Percentiles rank a stretch among this genome's conserved stretches.
Evolutionary conservation across 192 early-diverging fungal genomes (phyloP).

Genomic region (Entomortierella lignicola): DNA sequence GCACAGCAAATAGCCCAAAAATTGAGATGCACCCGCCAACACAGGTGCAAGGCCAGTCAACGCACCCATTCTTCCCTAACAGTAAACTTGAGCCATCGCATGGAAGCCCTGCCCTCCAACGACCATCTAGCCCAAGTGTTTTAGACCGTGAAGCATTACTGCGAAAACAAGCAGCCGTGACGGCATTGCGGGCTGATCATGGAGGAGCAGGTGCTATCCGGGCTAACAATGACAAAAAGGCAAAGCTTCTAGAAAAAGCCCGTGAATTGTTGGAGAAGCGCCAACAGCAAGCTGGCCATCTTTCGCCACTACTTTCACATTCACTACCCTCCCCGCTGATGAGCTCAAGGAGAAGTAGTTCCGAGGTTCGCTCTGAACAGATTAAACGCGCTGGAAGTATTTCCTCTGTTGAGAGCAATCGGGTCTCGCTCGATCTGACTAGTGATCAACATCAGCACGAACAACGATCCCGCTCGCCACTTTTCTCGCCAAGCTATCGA

Average conservation of each 20-base stretch:
- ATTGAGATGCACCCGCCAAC: too few relatives aligned
- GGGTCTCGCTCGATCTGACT: neutral
- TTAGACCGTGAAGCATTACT: conserved; percentile 3
- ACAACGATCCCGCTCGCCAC: neutral
- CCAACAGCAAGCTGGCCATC: conserved; percentile 7
- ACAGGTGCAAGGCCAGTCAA: neutral
- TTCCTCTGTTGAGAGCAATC: neutral
- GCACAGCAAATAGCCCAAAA: too few relatives aligned
- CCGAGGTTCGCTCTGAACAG: neutral
- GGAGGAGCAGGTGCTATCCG: neutral
- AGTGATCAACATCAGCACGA: neutral
- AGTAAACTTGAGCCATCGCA: neutral
- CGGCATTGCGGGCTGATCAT: neutral
- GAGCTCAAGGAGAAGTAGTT: neutral
- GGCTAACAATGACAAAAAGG: conserved; percentile 6
- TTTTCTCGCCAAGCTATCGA: neutral
- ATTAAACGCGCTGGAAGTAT: neutral
- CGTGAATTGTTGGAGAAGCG: conserved; percentile 32
- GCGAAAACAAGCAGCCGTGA: conserved; percentile 10
- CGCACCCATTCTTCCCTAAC: neutral
- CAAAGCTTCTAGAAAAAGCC: conserved; percentile 18
- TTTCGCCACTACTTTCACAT: neutral
- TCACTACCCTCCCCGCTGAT: neutral
- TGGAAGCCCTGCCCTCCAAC: neutral
- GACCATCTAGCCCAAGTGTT: conserved; percentile 4